Base-by-base conservation (phyloP, 352 stramenopile genomes). In the Phytopythium cucurbitacearum region DNA sequence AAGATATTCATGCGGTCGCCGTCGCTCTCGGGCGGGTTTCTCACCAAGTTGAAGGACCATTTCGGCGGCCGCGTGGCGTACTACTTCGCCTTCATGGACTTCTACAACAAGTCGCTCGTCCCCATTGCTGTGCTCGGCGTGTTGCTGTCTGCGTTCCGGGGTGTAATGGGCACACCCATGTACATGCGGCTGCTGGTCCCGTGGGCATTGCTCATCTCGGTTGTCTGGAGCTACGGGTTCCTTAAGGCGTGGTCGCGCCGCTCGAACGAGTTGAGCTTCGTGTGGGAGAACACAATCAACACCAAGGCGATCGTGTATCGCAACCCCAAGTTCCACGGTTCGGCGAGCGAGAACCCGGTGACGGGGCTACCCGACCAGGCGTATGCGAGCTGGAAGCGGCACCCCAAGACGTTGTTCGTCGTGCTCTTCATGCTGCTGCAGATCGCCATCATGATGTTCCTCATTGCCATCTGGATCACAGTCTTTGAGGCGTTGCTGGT, bases 51-150 rank as follows among this genome's bases (percentile, higher is more conserved):
- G 48, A 84, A 72, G 57, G 77, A 72, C 47, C 78, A 94, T 49
- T 94, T 94, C 65, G 83, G 83, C 35, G 83, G 91, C 58, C 91
- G 90, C 51, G 80, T 94, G 13, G 80, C 80, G 15, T 94, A 88
- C 59, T 94, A 94, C 52, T 94, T 94, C 40, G 79, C 80, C 8
- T 94, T 91, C 56, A 86, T 88, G 59, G 79, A 91, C 66, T 89
- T 84, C 45, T 94, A 94, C 79, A 94, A 91, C 64, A 94, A 90
- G 57, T 62, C 78, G 43, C 60, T 94, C 33, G 57, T 89, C 8
- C 83, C 80, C n/a, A 85, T 94, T 44, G 83, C 83, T 1, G 52
- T 91, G 33, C 56, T 94, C 4, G 83, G 83, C 2, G 62, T 93
- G 34, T 34, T 89, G 36, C 61, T 93, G 44, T 87, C 80, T 36